phyloP scores from a whole-genome alignment of 306 rosid species.

The Vigna reflexopilosa region DNA sequence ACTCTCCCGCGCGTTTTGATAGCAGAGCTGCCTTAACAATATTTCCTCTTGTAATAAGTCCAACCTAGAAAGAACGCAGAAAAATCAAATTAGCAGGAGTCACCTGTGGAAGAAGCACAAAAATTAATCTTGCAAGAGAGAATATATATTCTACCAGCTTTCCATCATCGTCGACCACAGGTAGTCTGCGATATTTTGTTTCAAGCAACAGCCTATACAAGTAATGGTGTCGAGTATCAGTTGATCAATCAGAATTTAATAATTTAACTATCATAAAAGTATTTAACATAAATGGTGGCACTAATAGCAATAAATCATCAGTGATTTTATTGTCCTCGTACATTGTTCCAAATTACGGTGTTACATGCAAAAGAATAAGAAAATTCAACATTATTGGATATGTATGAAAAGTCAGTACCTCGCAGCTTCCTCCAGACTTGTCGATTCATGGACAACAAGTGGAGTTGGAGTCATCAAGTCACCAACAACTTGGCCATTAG shows the following conservation, averaged over 20 bases:
- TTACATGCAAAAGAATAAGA: not conserved
- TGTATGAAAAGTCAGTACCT: slow-evolving; percentile 52
- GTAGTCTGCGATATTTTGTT: slow-evolving; percentile 87
- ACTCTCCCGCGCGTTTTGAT: slow-evolving; percentile 63
- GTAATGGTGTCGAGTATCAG: slow-evolving; percentile 11
- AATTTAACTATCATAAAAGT: slow-evolving; percentile 26
- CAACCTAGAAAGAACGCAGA: slow-evolving; percentile 66
- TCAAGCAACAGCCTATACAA: slow-evolving; percentile 81
- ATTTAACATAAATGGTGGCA: slow-evolving; percentile 1
- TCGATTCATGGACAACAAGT: slow-evolving; percentile 81
- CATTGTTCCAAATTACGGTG: not conserved
- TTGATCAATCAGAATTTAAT: slow-evolving; percentile 11
- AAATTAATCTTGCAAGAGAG: not conserved
- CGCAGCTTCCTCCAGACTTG: slow-evolving; percentile 88
- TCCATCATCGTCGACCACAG: slow-evolving; percentile 83
- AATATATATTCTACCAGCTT: slow-evolving; percentile 68
- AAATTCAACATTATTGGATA: slow-evolving; percentile 3
- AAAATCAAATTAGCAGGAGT: slow-evolving; percentile 45
- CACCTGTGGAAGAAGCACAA: slow-evolving; percentile 24
- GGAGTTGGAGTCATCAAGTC: slow-evolving; percentile 96
- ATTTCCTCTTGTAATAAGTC: slow-evolving; percentile 86
- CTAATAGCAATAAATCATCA: not conserved
- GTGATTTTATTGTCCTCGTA: not conserved
- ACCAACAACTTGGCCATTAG: slow-evolving; percentile 91
- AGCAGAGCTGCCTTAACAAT: slow-evolving; percentile 90